Evolutionary conservation across 1,284 basidiomycete genomes (phyloP).

Genomic region (Ceratobasidium theobromae): DNA sequence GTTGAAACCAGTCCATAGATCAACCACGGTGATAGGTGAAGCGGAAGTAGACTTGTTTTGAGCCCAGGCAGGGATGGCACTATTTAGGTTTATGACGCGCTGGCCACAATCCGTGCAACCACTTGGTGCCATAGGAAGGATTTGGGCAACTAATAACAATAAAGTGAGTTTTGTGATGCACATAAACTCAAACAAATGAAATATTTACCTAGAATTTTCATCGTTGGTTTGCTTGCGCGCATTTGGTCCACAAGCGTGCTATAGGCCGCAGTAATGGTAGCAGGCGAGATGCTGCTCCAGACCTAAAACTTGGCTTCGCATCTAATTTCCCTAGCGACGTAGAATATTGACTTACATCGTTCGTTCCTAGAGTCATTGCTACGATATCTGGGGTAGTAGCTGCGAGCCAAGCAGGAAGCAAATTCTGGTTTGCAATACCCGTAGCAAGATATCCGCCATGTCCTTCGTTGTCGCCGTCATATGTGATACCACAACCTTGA

Average conservation of each 20-base stretch:
- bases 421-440: constrained; percentile 21
- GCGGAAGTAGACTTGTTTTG: constrained; percentile 5
- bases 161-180: background rate
- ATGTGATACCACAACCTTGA: constrained; percentile 25
- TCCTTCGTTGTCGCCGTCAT: constrained; percentile 30
- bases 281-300: constrained; percentile 20
- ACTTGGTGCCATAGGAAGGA: constrained; percentile 27
- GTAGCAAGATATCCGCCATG: constrained; percentile 27
- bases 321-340: background rate
- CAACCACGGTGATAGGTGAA: constrained; percentile 14
- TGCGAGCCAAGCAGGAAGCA: constrained; percentile 14
- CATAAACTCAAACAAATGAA: background rate
- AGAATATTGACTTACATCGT: constrained; percentile 1
- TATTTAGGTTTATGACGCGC: constrained; percentile 12
- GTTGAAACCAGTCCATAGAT: constrained; percentile 20
- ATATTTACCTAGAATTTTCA: constrained; percentile 21
- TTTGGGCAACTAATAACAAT: constrained; percentile 1
- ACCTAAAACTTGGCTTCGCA: background rate
- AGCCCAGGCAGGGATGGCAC: constrained; percentile 12
- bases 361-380: constrained; percentile 25
- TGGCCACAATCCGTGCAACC: constrained; percentile 24
- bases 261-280: constrained; percentile 7
- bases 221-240: constrained; percentile 29
- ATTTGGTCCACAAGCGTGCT: constrained; percentile 26
- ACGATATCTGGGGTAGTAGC: constrained; percentile 20